phyloP scores from a whole-genome alignment of 345 rosid genomes.

The Eucalyptus sp. region DNA sequence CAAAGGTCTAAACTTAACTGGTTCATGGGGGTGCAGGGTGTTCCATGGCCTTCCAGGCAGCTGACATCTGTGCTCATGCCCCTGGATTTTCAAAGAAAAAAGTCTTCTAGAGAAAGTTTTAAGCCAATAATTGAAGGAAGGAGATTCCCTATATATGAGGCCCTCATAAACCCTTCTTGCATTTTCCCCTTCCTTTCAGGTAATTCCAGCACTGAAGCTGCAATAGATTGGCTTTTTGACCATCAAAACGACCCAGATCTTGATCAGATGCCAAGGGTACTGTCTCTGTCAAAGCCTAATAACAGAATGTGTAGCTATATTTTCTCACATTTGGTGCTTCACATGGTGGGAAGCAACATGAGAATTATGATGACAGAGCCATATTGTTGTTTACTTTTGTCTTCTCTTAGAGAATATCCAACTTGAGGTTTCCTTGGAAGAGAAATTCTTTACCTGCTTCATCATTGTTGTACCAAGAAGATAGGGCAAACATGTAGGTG shows the following conservation, averaged over 20 bases:
- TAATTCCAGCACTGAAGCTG: constrained; percentile 45
- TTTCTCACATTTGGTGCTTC: background rate
- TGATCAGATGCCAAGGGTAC: constrained; percentile 55
- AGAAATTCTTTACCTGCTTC: background rate
- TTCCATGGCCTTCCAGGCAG: background rate
- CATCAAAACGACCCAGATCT: constrained; percentile 56
- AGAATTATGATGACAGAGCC: background rate
- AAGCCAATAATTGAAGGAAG: background rate
- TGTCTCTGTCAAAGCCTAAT: background rate
- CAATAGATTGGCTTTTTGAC: constrained; percentile 74
- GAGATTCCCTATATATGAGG: background rate
- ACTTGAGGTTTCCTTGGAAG: background rate
- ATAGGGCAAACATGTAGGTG: background rate
- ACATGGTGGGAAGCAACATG: background rate
- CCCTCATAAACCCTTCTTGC: background rate
- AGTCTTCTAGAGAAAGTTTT: background rate
- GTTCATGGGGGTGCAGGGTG: background rate
- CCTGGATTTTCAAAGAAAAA: background rate
- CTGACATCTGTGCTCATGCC: background rate
- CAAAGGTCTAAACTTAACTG: background rate
- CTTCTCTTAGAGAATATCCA: background rate
- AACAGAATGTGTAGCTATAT: background rate
- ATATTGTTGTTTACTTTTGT: background rate
- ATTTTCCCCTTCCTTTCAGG: constrained; percentile 18
- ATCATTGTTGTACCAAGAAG: background rate